phyloP scores from a whole-genome alignment of 2,329 filamentous ascomycete species.

The Pseudogymnoascus sp. region DNA sequence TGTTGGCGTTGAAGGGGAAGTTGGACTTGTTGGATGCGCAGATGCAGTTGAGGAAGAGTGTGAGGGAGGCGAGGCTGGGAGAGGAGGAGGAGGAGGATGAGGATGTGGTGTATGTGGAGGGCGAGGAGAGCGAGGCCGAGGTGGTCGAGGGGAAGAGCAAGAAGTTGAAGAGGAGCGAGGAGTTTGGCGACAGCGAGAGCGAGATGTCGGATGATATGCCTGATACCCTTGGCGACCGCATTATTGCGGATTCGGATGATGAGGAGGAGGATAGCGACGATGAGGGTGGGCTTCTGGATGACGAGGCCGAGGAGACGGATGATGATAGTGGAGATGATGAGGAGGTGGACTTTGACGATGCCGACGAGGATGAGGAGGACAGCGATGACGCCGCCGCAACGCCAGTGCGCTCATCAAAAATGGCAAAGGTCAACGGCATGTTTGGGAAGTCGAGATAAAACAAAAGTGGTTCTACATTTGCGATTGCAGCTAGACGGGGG shows the following conservation, averaged over 20 bases:
- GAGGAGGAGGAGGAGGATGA: conserved; percentile 40
- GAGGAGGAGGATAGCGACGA: conserved; percentile 37
- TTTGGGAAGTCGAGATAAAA: conserved; percentile 1
- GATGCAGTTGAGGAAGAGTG: conserved; percentile 67
- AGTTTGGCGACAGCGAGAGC: conserved; percentile 21
- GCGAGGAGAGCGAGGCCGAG: conserved; percentile 50
- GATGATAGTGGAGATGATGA: conserved; percentile 30
- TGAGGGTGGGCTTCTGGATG: conserved; percentile 40
- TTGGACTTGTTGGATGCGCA: conserved; percentile 90
- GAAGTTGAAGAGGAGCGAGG: conserved; percentile 18
- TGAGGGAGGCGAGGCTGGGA: conserved; percentile 44
- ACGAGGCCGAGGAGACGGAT: conserved; percentile 41
- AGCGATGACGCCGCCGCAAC: conserved; percentile 33
- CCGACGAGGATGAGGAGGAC: conserved; percentile 36
- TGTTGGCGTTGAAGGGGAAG: conserved; percentile 88
- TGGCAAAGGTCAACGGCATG: neutral
- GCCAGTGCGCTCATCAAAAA: neutral
- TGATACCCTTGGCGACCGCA: conserved; percentile 33
- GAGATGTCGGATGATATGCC: conserved; percentile 31
- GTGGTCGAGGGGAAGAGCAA: conserved; percentile 49
- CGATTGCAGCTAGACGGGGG: neutral
- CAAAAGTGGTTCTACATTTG: neutral
- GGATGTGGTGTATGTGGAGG: conserved; percentile 80
- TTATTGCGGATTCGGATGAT: conserved; percentile 41
- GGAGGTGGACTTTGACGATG: conserved; percentile 37